Base-by-base conservation (phyloP, 805 yeast genomes). In the Blastobotrys peoriensis region DNA sequence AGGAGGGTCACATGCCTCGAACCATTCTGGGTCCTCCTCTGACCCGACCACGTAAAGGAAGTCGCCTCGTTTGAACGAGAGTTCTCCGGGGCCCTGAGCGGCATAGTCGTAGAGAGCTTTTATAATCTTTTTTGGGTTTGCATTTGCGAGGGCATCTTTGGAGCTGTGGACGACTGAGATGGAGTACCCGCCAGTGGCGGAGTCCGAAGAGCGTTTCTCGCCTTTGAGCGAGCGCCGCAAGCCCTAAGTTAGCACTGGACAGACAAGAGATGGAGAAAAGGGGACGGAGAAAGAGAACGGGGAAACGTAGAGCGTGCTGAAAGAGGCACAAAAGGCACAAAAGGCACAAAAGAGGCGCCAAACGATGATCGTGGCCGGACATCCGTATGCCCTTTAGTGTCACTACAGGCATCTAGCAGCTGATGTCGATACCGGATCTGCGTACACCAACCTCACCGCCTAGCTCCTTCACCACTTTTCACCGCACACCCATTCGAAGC, bases 1-100 rank as follows among this genome's bases (percentile, higher is more conserved):
- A 38, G 83, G 76, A 10, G 98, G 97, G 61, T 91, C 88, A 42
- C 81, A 78, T 1, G 95, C 97, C 57, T 86, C 88, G 57, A 79
- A 86, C 89, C 95, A 88, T 35, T 71, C 75, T 9, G 64, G 56
- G 52, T 79, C 82, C 44, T 75, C 70, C 44, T 76, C 76, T 44
- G 77, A 74, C 18, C 78, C 78, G 33, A 74, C 70, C 2, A 93
- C 94, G 59, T 86, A 87, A 66, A 89, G 86, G 60, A 88, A 89
- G 59, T 91, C 97, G 33, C 96, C 96, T 53, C 79, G 78, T 36
- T 65, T 58, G 61, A 93, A 91, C 23, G 78, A 72, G 28, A 91
- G 71, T 61, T 91, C 97, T 18, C 86, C 87, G 1, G 86, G 79
- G 10, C 84, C 82, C 54, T 82, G 89, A 1, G 95, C 83, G 36